A percentile compares a stretch with the other conserved stretches of the same genome.
Conservation (phyloP, 768 basidiomycete genomes). For the Suillus variegatus region DNA sequence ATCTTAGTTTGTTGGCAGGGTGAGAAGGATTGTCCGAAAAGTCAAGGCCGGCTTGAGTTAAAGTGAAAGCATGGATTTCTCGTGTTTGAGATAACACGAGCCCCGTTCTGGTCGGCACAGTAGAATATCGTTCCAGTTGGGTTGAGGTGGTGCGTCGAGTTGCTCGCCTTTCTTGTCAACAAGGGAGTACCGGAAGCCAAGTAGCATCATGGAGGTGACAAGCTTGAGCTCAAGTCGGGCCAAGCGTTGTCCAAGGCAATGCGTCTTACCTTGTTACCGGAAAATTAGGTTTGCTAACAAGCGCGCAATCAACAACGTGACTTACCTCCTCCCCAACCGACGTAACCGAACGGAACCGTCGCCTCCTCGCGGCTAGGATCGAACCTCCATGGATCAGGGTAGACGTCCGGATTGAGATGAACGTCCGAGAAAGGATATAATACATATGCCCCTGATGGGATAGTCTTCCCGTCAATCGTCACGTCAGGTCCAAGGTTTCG, state of each 20-base stretch:
- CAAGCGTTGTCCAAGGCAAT: slow-evolving; percentile 73
- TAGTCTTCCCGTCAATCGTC: slow-evolving; percentile 65
- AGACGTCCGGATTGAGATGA: slow-evolving; percentile 70
- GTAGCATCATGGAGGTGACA: slow-evolving; percentile 63
- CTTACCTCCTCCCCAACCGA: slow-evolving; percentile 83
- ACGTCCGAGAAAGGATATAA: slow-evolving; percentile 82
- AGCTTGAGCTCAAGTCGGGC: slow-evolving; percentile 77
- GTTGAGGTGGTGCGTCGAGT: slow-evolving; percentile 48
- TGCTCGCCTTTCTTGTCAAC: slow-evolving; percentile 55
- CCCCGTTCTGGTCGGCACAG: slow-evolving; percentile 62
- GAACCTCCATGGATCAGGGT: slow-evolving; percentile 78
- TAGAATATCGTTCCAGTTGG: slow-evolving; percentile 80
- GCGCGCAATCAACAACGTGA: slow-evolving; percentile 19
- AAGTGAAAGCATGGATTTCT: slow-evolving; percentile 17
- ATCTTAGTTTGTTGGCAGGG: slow-evolving; percentile 8
- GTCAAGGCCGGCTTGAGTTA: slow-evolving; percentile 28
- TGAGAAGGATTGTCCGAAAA: slow-evolving; percentile 16
- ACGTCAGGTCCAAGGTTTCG: slow-evolving; percentile 74
- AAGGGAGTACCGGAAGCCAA: slow-evolving; percentile 60
- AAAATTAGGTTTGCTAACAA: slow-evolving; percentile 13
- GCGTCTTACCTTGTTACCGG: slow-evolving; percentile 56
- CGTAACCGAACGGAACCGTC: slow-evolving; percentile 58
- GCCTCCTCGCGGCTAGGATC: slow-evolving; percentile 58
- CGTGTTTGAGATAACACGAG: slow-evolving; percentile 55
- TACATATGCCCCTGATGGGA: slow-evolving; percentile 75